Conservation (phyloP, 2,329 filamentous ascomycete species). For the Endothia cerciana region DNA sequence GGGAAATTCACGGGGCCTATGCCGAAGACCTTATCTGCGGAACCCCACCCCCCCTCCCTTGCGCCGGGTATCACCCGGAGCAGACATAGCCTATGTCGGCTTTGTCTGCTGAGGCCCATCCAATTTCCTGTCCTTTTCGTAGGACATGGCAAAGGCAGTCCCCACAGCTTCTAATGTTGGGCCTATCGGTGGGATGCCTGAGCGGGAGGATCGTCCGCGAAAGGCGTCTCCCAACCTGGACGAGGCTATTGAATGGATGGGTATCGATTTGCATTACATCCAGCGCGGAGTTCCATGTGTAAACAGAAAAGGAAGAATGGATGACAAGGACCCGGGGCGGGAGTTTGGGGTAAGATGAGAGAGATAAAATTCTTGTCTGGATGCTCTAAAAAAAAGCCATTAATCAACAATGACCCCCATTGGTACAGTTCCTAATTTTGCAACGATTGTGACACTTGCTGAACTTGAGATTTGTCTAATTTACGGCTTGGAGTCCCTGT, state of each 20-base stretch:
- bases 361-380: background rate
- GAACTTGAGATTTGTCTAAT: background rate
- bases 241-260: background rate
- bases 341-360: background rate
- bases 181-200: too few relatives aligned
- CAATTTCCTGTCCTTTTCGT: background rate
- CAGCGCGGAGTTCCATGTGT: conserved; percentile 9
- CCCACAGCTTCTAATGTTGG: too few relatives aligned
- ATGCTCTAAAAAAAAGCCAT: background rate
- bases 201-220: background rate
- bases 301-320: background rate
- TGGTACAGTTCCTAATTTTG: background rate
- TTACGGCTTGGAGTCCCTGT: background rate
- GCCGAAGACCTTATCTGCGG: background rate
- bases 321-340: too few relatives aligned
- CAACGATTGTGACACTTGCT: background rate
- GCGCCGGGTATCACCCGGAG: background rate
- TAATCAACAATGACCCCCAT: background rate
- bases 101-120: background rate
- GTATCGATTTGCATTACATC: background rate
- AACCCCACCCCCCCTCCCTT: background rate
- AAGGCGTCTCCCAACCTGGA: too few relatives aligned
- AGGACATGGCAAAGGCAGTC: background rate
- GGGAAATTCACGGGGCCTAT: background rate
- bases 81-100: background rate